A percentile compares a stretch with the other conserved stretches of the same genome.
These are phyloP conservation scores for Umbellularia californica DNA, from an alignment of 164 flowering plant genomes.

Conservation along the genomic window DNA sequence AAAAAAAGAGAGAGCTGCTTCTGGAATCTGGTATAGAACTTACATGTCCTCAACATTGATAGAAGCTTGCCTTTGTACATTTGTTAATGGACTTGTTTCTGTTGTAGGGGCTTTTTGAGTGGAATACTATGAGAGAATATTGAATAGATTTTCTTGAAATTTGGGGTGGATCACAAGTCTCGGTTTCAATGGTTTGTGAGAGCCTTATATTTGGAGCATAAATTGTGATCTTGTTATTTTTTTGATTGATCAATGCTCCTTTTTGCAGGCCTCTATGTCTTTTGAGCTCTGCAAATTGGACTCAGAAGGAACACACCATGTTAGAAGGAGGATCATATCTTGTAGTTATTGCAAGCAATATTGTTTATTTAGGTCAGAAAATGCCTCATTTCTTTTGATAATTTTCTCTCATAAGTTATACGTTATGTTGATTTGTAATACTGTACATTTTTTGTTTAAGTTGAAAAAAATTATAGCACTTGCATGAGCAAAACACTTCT, in stretches of 20 bases:
- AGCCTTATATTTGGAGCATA: background rate
- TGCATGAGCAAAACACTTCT: no score
- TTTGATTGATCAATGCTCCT: background rate
- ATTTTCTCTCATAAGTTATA: no score
- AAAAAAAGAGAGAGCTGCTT: conserved; percentile 34
- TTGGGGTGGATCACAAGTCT: background rate
- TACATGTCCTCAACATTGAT: background rate
- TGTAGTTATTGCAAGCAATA: no score
- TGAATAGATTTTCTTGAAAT: background rate
- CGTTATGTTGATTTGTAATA: no score
- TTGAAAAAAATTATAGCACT: no score
- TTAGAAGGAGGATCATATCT: no score
- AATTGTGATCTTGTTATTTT: background rate
- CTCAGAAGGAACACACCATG: no score
- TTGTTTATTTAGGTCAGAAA: no score
- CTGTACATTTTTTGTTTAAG: no score
- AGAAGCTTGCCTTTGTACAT: background rate
- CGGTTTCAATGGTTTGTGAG: background rate
- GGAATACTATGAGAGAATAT: conserved; percentile 26
- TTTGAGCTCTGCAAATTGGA: no score
- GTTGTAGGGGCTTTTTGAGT: conserved; percentile 65
- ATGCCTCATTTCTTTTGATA: no score
- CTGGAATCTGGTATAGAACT: conserved; percentile 63
- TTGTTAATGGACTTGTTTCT: conserved; percentile 6
- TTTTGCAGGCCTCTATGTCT: background rate